These are phyloP conservation scores for Perkinsus marinus DNA, from an alignment of 169 alveolate genomes.

Conservation along the genomic window DNA sequence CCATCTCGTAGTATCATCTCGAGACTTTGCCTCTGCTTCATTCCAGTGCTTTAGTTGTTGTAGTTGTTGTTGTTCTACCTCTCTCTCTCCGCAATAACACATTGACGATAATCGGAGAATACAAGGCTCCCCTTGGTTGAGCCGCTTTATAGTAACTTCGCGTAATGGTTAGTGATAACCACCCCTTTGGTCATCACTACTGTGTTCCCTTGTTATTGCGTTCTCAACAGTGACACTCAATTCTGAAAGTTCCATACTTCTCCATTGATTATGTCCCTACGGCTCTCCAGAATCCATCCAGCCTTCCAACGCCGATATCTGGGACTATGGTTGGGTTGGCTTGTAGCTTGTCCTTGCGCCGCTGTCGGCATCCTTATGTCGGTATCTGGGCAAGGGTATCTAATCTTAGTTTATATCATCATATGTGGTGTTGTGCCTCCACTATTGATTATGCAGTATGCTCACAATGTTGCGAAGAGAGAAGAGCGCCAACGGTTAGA, in stretches of 20 bases:
- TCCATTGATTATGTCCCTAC: background rate
- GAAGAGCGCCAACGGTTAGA: background rate
- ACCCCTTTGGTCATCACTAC: too few species aligned
- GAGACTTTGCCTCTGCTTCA: too few species aligned
- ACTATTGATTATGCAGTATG: background rate
- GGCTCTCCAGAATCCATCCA: background rate
- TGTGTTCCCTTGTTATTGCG: too few species aligned
- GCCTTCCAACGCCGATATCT: background rate
- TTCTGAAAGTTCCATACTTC: background rate
- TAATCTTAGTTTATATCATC: background rate
- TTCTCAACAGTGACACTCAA: background rate
- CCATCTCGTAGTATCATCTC: too few species aligned
- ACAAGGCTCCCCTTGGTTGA: too few species aligned
- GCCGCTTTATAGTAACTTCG: too few species aligned
- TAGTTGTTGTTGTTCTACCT: too few species aligned
- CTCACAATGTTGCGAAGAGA: background rate
- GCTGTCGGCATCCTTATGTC: background rate
- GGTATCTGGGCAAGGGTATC: background rate
- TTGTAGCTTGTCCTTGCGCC: background rate
- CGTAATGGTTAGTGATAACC: too few species aligned
- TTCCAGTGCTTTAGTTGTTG: too few species aligned
- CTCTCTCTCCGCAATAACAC: too few species aligned
- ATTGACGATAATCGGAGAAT: too few species aligned
- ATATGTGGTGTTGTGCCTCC: background rate
- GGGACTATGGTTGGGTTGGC: background rate